Evolutionary conservation across 2,329 filamentous ascomycete genomes (phyloP).

Genomic region (Pseudogymnoascus sp.): DNA sequence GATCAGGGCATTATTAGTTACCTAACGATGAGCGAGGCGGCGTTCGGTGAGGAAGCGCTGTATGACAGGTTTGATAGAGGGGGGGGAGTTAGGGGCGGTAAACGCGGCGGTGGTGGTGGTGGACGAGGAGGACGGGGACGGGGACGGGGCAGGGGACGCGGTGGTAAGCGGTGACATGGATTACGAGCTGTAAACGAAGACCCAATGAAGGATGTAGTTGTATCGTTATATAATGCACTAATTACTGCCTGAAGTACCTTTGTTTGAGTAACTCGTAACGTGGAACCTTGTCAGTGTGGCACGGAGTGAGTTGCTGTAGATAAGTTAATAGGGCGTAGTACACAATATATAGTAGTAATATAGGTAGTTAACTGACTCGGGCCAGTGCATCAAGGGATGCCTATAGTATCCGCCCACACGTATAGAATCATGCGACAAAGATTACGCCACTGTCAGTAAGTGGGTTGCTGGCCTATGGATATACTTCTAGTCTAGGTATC

Average conservation of each 20-base stretch:
- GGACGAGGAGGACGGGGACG: neutral
- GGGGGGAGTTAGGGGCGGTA: slow-evolving; percentile 31
- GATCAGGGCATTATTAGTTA: slow-evolving; percentile 89
- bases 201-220: neutral
- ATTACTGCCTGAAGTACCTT: neutral
- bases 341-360: neutral
- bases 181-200: neutral
- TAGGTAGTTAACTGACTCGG: neutral
- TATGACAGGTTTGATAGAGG: slow-evolving; percentile 49
- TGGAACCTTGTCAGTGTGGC: neutral
- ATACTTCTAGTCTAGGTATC: neutral
- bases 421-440: neutral
- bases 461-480: neutral
- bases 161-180: slow-evolving; percentile 30
- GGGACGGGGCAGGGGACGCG: slow-evolving; percentile 30
- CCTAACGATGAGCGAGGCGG: slow-evolving; percentile 68
- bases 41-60: slow-evolving; percentile 67
- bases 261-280: neutral
- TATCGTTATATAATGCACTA: neutral
- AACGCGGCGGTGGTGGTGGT: slow-evolving; percentile 26
- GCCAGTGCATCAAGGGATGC: neutral
- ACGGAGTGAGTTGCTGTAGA: neutral
- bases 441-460: neutral
- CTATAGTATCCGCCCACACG: neutral
- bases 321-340: neutral